These are phyloP conservation scores for Lophium mytilinum DNA, from an alignment of 495 filamentous ascomycete species.

Conservation along the genomic window DNA sequence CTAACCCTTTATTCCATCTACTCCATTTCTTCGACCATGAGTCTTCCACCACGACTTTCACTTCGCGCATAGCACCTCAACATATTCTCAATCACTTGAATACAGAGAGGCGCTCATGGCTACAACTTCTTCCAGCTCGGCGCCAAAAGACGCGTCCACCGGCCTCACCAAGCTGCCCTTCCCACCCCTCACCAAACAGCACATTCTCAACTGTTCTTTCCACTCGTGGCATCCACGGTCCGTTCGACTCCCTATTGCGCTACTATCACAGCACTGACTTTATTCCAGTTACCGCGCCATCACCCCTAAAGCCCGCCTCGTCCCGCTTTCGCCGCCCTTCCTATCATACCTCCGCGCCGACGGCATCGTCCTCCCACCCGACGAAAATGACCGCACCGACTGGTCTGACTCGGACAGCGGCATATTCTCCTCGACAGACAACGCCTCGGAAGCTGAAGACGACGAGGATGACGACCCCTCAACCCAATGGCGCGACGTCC, in stretches of 20 bases:
- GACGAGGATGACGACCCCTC: slow-evolving; percentile 51
- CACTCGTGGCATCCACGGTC: slow-evolving; percentile 80
- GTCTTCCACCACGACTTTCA: not conserved
- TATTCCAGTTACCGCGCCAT: slow-evolving; percentile 59
- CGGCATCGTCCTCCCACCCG: slow-evolving; percentile 72
- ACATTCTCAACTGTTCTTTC: slow-evolving; percentile 92
- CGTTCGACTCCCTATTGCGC: slow-evolving; percentile 23
- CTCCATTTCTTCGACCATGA: not conserved
- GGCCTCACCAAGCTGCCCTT: slow-evolving; percentile 52
- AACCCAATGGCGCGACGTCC: slow-evolving; percentile 58
- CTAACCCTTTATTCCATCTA: not conserved
- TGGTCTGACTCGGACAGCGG: slow-evolving; percentile 37
- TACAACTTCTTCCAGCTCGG: not conserved
- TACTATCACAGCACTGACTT: not conserved
- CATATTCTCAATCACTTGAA: not conserved
- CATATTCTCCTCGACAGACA: slow-evolving; percentile 38
- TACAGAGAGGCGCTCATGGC: not conserved
- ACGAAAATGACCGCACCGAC: slow-evolving; percentile 40
- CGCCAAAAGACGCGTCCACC: not conserved
- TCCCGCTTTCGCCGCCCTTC: slow-evolving; percentile 67
- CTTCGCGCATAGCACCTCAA: not conserved
- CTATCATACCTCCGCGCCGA: slow-evolving; percentile 84
- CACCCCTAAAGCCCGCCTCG: slow-evolving; percentile 74
- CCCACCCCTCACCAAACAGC: slow-evolving; percentile 68
- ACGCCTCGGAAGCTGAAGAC: slow-evolving; percentile 32